Evolutionary conservation across 257 asterid genomes (phyloP).

Genomic region (Eucommia ulmoides): DNA sequence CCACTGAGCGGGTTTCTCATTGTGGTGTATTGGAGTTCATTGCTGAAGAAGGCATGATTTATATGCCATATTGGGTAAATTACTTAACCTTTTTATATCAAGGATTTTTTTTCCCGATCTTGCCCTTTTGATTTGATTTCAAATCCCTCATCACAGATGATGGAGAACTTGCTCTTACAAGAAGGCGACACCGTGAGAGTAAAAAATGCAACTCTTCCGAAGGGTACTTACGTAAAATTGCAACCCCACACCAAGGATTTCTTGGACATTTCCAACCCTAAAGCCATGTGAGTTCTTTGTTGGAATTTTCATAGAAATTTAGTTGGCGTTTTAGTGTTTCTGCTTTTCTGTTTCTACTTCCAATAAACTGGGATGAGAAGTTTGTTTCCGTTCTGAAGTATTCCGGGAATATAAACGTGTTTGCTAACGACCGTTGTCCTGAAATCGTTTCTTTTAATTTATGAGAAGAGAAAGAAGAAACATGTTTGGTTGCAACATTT

Average conservation of each 20-base stretch:
- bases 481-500: too few species aligned
- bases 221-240: conserved; percentile 87
- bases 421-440: too few species aligned
- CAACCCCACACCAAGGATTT: conserved; percentile 95
- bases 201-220: conserved; percentile 87
- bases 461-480: too few species aligned
- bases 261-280: conserved; percentile 94
- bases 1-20: conserved; percentile 71
- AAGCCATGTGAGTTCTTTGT: conserved; percentile 75
- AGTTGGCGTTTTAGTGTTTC: too few species aligned
- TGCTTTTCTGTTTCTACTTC: too few species aligned
- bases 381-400: too few species aligned
- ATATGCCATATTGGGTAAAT: conserved; percentile 97
- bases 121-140: background rate
- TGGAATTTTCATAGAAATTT: background rate
- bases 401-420: too few species aligned
- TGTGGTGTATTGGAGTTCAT: conserved; percentile 97
- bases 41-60: conserved; percentile 99
- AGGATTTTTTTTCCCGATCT: background rate
- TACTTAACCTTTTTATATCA: background rate
- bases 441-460: too few species aligned
- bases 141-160: conserved; percentile 48
- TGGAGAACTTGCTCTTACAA: conserved; percentile 88
- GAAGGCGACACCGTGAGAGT: conserved; percentile 87
- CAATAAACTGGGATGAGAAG: too few species aligned